phyloP scores from a whole-genome alignment of 257 asterid species.

The Misopates orontium region DNA sequence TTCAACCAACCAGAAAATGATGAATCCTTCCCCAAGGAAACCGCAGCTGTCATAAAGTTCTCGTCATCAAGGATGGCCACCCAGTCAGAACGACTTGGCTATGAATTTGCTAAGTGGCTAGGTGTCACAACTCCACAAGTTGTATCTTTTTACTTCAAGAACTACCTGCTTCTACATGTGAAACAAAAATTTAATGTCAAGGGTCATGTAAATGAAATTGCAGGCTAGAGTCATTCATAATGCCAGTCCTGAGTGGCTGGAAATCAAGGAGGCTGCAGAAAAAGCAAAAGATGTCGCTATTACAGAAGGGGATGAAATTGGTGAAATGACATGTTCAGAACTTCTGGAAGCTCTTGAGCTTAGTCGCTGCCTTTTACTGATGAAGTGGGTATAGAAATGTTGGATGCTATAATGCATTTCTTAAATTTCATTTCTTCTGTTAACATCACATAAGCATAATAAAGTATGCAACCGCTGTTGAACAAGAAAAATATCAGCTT shows the following conservation, averaged over 20 bases:
- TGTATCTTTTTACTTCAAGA: constrained; percentile 48
- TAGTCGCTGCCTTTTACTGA: constrained; percentile 87
- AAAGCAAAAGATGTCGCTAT: constrained; percentile 75
- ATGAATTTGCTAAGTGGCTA: constrained; percentile 98
- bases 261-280: constrained; percentile 91
- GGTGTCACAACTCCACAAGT: constrained; percentile 99
- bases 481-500: constrained; percentile 20
- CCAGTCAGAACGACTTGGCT: constrained; percentile 97
- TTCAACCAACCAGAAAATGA: constrained; percentile 73
- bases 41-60: constrained; percentile 96
- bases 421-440: constrained; percentile 20
- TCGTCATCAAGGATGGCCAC: constrained; percentile 99
- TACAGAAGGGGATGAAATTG: constrained; percentile 79
- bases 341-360: constrained; percentile 99
- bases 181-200: constrained; percentile 19
- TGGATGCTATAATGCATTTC: constrained; percentile 25
- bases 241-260: constrained; percentile 86
- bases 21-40: constrained; percentile 71
- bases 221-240: constrained; percentile 96
- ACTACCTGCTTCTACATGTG: constrained; percentile 29
- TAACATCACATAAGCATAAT: constrained; percentile 22
- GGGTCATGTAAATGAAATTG: constrained; percentile 8
- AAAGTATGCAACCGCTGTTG: not conserved
- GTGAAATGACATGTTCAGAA: constrained; percentile 92
- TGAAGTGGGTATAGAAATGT: constrained; percentile 60